These are phyloP conservation scores for Fusarium sp. DNA, from an alignment of 2,329 filamentous ascomycete species.

Conservation along the genomic window DNA sequence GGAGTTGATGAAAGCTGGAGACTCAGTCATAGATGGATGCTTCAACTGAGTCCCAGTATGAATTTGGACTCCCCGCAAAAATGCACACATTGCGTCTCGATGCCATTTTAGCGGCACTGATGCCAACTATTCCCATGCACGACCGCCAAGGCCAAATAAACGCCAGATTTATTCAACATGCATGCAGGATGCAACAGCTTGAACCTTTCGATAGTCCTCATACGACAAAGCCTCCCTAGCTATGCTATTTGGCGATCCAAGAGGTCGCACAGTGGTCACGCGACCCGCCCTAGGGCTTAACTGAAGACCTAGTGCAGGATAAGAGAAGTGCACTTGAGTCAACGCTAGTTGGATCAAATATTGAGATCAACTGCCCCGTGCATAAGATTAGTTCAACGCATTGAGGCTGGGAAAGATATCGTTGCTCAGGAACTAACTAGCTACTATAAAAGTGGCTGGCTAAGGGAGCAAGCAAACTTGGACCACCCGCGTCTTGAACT, in stretches of 20 bases:
- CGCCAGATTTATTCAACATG: not conserved
- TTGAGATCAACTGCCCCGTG: not conserved
- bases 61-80: slow-evolving; percentile 36
- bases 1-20: slow-evolving; percentile 23
- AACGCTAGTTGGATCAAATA: not conserved
- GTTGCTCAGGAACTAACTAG: not conserved
- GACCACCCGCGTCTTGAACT: not conserved
- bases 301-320: not conserved
- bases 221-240: not conserved
- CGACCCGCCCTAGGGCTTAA: slow-evolving; percentile 8
- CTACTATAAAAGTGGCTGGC: not conserved
- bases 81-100: slow-evolving; percentile 14
- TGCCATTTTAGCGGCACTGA: slow-evolving; percentile 43
- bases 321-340: not conserved
- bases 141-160: not conserved
- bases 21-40: not conserved
- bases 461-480: not conserved
- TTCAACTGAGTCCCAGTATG: slow-evolving; percentile 14
- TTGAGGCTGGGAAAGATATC: not conserved
- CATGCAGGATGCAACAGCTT: not conserved
- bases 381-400: not conserved
- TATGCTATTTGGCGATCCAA: not conserved
- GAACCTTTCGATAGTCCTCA: not conserved
- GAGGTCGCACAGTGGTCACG: not conserved
- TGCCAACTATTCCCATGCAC: slow-evolving; percentile 19